A percentile compares a stretch with the other conserved stretches of the same genome.
Conservation (phyloP, 805 yeast species). For the Blastobotrys robertii region DNA sequence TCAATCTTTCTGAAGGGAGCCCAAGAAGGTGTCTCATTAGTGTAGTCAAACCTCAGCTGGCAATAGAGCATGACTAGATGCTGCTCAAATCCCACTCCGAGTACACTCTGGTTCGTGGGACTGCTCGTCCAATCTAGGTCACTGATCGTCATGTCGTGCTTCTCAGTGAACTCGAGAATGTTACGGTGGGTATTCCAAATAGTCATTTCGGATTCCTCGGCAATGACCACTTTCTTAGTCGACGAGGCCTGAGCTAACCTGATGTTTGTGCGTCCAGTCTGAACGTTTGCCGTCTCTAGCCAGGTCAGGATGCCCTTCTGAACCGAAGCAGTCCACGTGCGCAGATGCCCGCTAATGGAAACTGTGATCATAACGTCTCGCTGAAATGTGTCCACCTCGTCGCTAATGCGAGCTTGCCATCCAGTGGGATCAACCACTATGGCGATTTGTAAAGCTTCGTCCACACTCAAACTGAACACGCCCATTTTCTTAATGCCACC, state of each 20-base stretch:
- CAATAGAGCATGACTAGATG: conserved; percentile 58
- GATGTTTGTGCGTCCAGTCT: conserved; percentile 47
- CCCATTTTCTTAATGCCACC: conserved; percentile 10
- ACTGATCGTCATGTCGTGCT: conserved; percentile 30
- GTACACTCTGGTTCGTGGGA: conserved; percentile 52
- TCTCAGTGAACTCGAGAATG: conserved; percentile 46
- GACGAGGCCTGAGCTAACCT: conserved; percentile 63
- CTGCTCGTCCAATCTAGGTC: conserved; percentile 89
- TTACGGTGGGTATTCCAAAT: conserved; percentile 75
- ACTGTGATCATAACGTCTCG: conserved; percentile 50
- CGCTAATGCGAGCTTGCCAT: conserved; percentile 31
- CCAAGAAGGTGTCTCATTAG: conserved; percentile 70
- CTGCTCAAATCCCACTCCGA: conserved; percentile 65
- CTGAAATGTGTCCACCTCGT: conserved; percentile 25
- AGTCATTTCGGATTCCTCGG: conserved; percentile 39
- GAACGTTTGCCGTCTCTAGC: conserved; percentile 40
- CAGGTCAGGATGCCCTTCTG: conserved; percentile 35
- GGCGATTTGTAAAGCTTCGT: conserved; percentile 34
- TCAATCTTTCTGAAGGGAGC: conserved; percentile 65
- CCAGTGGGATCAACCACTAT: conserved; percentile 64
- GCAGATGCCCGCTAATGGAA: conserved; percentile 40
- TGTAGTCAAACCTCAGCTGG: conserved; percentile 81
- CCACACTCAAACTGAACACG: conserved; percentile 16
- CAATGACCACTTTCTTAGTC: conserved; percentile 61
- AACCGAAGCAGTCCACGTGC: conserved; percentile 37